Evolutionary conservation across 495 filamentous ascomycete species (phyloP), one percentile per base, ranked within the genome.

Genomic region (Penicillium psychrofluorescens): DNA sequence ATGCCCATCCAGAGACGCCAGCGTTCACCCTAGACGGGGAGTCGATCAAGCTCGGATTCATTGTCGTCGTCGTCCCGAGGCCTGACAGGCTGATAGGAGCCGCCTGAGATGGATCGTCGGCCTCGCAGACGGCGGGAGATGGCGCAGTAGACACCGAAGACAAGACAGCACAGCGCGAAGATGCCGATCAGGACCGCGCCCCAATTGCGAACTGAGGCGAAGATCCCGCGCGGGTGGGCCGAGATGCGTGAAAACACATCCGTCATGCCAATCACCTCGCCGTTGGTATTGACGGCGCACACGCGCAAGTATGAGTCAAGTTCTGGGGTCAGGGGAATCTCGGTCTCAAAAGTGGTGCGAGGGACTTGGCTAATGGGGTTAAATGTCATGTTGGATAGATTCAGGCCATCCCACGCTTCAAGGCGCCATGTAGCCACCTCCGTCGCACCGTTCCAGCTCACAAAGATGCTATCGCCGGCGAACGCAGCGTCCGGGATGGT

Each of bases 381-480:
- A 35, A 51, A 59, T 9, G 40, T 47, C 50, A 59, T 49, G 11
- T 59, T 52, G 4, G 35, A 27, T 7, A 59, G 11, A 11, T 34
- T 30, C 28, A 6, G 15, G 15, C 54, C 47, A 30, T 61, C 54
- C 64, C 64, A 70, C 1, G 37, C 41, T 38, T 68, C 60, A 12
- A 70, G 38, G 22, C 45, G 50, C 66, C 66, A 74, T 6, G 50
- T 40, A 1, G 32, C 54, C 7, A 74, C 64, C 48, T 74, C 70
- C 0, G 67, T 74, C 0, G 70, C 70, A 15, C 70, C 69, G 35
- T 74, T 74, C 70, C 70, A 74, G 44, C 64, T 68, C 12, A 64
- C 63, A 36, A 64, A 70, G 5, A 68, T 48, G 12, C 40, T 49
- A 13, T 63, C 53, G 6, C 44, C 56, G 0, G 44, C 42, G 13